Evolutionary conservation across 225 moss, liverwort and hornwort genomes (phyloP), one percentile per base, ranked within the genome.

Genomic region (Climacium dendroides): DNA sequence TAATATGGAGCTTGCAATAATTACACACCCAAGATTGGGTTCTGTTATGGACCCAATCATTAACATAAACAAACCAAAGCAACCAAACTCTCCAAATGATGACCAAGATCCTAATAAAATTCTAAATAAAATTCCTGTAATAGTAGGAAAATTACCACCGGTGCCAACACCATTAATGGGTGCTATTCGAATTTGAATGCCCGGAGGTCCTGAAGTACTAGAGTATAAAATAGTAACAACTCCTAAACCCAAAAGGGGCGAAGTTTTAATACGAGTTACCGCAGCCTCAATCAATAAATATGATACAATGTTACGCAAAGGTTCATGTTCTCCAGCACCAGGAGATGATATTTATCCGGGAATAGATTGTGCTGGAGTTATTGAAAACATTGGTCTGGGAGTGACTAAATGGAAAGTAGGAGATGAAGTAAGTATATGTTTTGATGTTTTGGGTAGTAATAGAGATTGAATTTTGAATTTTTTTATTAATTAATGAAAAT

Each of bases 191-290:
- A 89, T 92, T 24, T 77, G 92, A 52, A 83, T 86, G 86, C 89
- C 93, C 0, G 93, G 92, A 35, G 93, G 90, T 3, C 90, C 92
- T 14, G 93, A 93, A 86, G 93, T 93, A 9, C 6, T 93, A 11
- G 93, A 93, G 5, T 85, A 90, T 48, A 64, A 59, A 3, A 45
- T 3, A 0, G 85, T 92, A 10, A 77, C 89, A 39, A 84, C 81
- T 59, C 92, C 93, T 1, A 59, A 66, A 17, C 87, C 78, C 1
- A 3, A 72, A 34, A n/a, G 5, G 0, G 53, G 71, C 0, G 92
- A 92, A 71, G 90, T 93, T 34, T 48, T 93, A 14, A 93, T 93
- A 12, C 32, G 57, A 62, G 66, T 93, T 12, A 88, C 24, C 0
- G 89, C 92, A 2, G 43, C 90, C 3, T 90, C 94, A 1, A n/a